A percentile compares a stretch with the other conserved stretches of the same genome.
Evolutionary conservation across 129 eudicot genomes (phyloP).

Genomic region (Helianthus tuberosus): DNA sequence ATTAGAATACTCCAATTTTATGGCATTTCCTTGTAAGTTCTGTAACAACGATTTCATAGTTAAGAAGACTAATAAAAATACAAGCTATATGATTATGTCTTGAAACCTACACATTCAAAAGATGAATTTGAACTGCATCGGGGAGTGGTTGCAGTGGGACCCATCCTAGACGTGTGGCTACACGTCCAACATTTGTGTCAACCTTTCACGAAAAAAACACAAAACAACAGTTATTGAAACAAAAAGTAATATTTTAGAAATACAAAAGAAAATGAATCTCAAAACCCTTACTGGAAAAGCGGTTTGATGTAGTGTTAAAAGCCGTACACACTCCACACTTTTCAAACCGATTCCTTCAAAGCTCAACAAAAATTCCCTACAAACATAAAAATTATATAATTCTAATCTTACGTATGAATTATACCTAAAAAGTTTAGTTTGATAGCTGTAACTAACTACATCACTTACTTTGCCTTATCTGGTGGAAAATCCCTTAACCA

Average conservation of each 20-base stretch:
- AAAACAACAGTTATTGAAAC: neutral
- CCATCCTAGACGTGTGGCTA: constrained; percentile 86
- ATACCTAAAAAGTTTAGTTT: constrained; percentile 5
- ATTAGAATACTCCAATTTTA: neutral
- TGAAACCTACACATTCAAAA: constrained; percentile 53
- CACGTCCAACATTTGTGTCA: constrained; percentile 77
- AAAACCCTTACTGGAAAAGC: constrained; percentile 84
- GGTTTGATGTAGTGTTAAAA: constrained; percentile 65
- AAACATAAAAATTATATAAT: constrained; percentile 14
- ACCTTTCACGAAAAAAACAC: constrained; percentile 44
- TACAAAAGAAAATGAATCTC: neutral
- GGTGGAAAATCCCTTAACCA: constrained; percentile 87
- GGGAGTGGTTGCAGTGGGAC: constrained; percentile 85
- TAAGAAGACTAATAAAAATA: too few relatives aligned
- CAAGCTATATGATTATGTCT: neutral
- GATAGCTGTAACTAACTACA: neutral
- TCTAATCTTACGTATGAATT: neutral
- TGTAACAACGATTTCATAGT: too few relatives aligned
- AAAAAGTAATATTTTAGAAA: neutral
- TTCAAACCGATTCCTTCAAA: constrained; percentile 73
- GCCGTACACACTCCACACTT: constrained; percentile 85
- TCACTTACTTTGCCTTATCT: constrained; percentile 67
- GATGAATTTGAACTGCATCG: constrained; percentile 53
- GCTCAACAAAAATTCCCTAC: constrained; percentile 76
- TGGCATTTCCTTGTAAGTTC: constrained; percentile 10